These are phyloP conservation scores for Colletotrichum tanaceti DNA, from an alignment of 2,329 filamentous ascomycete genomes.

Conservation along the genomic window DNA sequence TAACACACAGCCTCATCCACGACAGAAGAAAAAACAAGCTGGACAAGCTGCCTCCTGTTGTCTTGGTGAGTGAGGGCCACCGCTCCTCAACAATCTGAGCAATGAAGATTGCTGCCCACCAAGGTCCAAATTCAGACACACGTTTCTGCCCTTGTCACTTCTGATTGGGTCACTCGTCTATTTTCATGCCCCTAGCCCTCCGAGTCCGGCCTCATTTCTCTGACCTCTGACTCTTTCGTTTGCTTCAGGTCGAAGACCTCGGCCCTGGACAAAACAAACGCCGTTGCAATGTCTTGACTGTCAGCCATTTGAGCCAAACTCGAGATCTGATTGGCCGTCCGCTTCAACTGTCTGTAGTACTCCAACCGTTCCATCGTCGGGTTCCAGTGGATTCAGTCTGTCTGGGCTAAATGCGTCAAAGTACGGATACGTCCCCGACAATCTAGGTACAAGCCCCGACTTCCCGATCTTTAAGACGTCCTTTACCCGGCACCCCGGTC, in stretches of 20 bases:
- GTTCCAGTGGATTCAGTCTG: conserved; percentile 20
- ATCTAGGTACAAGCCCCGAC: conserved; percentile 35
- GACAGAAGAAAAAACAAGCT: conserved; percentile 7
- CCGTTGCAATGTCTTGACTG: conserved; percentile 7
- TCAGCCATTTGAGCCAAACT: conserved; percentile 4
- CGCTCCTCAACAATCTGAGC: conserved; percentile 38
- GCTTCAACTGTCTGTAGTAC: background rate
- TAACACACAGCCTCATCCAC: conserved; percentile 28
- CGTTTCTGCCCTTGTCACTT: conserved; percentile 31
- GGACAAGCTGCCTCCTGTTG: conserved; percentile 7
- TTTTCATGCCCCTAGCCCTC: conserved; percentile 22
- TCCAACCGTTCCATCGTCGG: conserved; percentile 17
- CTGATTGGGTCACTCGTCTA: conserved; percentile 30
- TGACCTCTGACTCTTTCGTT: conserved; percentile 1
- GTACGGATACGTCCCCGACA: conserved; percentile 37
- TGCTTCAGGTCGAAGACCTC: conserved; percentile 24
- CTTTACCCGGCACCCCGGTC: conserved; percentile 35
- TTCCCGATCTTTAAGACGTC: conserved; percentile 36
- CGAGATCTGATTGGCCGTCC: conserved; percentile 31
- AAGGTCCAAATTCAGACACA: conserved; percentile 17
- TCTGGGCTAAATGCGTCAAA: conserved; percentile 35
- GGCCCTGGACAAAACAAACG: conserved; percentile 16
- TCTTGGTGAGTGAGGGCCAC: conserved; percentile 39
- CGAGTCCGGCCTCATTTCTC: conserved; percentile 9
- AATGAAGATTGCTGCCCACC: conserved; percentile 30